Percentiles rank a stretch among this genome's conserved stretches.
Conservation (phyloP, 2,329 filamentous ascomycete species). For the Botrytis fragariae region DNA sequence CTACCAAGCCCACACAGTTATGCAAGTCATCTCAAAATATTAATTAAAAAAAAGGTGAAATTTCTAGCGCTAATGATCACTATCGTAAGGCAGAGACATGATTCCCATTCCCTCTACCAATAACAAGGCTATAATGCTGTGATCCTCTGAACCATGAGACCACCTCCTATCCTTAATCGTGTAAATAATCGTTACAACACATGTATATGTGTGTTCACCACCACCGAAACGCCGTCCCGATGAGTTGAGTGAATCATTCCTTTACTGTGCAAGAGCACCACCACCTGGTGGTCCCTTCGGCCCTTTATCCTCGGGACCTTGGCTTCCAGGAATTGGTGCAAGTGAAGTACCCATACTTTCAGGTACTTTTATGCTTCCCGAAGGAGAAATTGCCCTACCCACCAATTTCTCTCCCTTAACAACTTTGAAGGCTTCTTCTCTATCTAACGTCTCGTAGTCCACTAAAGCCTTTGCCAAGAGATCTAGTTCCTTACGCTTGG, state of each 20-base stretch:
- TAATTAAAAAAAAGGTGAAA: not conserved
- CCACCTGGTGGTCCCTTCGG: constrained; percentile 31
- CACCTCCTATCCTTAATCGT: not conserved
- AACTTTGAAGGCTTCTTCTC: constrained; percentile 86
- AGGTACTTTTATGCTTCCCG: constrained; percentile 67
- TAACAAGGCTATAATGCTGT: constrained; percentile 20
- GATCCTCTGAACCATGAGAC: not conserved
- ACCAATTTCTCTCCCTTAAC: constrained; percentile 81
- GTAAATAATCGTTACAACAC: constrained; percentile 13
- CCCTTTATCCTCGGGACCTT: constrained; percentile 23
- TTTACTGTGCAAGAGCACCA: constrained; percentile 31
- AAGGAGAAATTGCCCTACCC: constrained; percentile 60
- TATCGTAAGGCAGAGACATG: constrained; percentile 17
- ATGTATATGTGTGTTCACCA: constrained; percentile 14
- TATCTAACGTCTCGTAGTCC: constrained; percentile 89
- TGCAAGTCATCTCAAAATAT: not conserved
- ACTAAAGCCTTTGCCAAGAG: constrained; percentile 83
- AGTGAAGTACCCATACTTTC: constrained; percentile 30
- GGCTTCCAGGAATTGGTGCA: constrained; percentile 31
- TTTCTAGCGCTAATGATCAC: constrained; percentile 17
- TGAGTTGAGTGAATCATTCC: constrained; percentile 24
- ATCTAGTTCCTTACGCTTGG: constrained; percentile 81
- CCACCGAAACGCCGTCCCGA: constrained; percentile 24
- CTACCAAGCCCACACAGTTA: not conserved
- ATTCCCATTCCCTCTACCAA: not conserved